phyloP scores from a whole-genome alignment of 805 yeast genomes.

The Yamadazyma akitaensis region DNA sequence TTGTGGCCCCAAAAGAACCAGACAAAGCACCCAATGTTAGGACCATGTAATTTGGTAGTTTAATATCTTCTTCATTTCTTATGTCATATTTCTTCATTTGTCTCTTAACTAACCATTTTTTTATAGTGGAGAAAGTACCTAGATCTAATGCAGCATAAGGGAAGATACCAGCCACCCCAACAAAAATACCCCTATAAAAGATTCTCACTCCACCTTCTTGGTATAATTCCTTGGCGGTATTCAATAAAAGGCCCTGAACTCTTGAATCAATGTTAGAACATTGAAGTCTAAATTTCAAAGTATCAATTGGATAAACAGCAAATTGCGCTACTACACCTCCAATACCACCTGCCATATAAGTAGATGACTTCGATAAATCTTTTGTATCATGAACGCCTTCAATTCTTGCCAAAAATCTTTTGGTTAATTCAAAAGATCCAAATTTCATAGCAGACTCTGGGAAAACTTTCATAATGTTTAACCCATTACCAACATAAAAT shows the following conservation, averaged over 20 bases:
- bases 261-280: conserved; percentile 77
- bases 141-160: conserved; percentile 96
- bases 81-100: conserved; percentile 48
- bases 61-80: conserved; percentile 51
- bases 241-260: conserved; percentile 51
- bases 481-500: conserved; percentile 93
- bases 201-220: conserved; percentile 71
- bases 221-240: conserved; percentile 77
- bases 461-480: conserved; percentile 88
- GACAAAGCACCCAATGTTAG: conserved; percentile 91
- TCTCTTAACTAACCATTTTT: conserved; percentile 65
- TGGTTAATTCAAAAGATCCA: conserved; percentile 90
- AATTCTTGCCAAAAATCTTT: conserved; percentile 63
- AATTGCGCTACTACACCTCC: conserved; percentile 95
- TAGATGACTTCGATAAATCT: conserved; percentile 69
- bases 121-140: conserved; percentile 87
- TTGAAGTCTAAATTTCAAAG: conserved; percentile 88
- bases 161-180: conserved; percentile 94
- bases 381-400: conserved; percentile 75
- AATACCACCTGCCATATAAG: conserved; percentile 90
- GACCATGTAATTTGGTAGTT: conserved; percentile 74
- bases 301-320: conserved; percentile 92
- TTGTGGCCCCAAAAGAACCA: conserved; percentile 93
- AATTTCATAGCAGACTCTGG: conserved; percentile 98
- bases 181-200: conserved; percentile 83